A percentile compares a stretch with the other conserved stretches of the same genome.
Conservation (phyloP, 2,329 filamentous ascomycete genomes). For the Cryphonectria naterciae region DNA sequence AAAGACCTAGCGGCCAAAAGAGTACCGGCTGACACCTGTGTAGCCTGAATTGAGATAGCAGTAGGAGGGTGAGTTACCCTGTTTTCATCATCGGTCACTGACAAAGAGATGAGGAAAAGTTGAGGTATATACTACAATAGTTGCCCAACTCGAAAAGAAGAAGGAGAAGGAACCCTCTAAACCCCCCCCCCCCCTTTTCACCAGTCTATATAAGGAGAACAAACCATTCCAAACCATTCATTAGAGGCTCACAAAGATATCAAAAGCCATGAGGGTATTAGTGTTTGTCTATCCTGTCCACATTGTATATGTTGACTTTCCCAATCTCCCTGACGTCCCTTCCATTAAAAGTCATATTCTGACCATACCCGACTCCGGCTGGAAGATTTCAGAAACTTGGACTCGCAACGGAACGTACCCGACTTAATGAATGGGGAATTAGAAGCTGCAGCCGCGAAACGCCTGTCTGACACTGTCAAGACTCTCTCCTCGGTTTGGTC, state of each 20-base stretch:
- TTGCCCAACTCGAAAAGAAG: neutral
- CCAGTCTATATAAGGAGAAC: neutral
- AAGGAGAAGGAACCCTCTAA: no score
- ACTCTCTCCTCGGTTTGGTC: neutral
- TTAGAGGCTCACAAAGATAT: neutral
- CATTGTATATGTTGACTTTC: neutral
- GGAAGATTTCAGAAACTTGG: neutral
- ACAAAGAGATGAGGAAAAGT: neutral
- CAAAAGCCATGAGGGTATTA: constrained; percentile 3
- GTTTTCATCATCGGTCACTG: neutral
- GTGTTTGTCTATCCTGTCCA: neutral
- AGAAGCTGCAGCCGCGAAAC: neutral
- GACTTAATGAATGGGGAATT: neutral
- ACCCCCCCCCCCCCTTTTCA: neutral
- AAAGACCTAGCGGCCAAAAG: neutral
- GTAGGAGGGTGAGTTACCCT: neutral
- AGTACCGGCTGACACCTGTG: neutral
- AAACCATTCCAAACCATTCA: neutral
- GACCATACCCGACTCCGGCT: neutral
- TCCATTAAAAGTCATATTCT: neutral
- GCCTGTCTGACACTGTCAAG: constrained; percentile 25
- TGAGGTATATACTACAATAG: neutral
- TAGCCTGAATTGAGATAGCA: neutral
- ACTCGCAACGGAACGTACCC: neutral
- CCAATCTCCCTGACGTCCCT: neutral